Evolutionary conservation across 495 filamentous ascomycete genomes (phyloP).

Genomic region (Podospora tetraspora): DNA sequence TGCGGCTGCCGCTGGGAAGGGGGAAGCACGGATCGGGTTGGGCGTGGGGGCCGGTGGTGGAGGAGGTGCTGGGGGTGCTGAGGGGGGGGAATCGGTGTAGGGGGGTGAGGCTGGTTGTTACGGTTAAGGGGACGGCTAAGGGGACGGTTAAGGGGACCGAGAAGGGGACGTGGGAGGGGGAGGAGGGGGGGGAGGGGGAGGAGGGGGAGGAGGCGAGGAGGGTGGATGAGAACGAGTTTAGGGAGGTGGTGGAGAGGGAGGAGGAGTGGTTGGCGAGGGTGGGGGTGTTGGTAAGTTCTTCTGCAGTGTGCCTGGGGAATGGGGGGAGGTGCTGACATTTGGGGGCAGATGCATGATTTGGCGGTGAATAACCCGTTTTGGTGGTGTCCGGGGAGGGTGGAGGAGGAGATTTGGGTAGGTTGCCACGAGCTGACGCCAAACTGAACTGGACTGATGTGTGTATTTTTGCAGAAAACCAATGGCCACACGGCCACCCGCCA

Average conservation of each 20-base stretch:
- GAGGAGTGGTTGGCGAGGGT: not conserved
- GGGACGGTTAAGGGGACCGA: not conserved
- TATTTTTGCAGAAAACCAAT: not conserved
- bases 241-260: not conserved
- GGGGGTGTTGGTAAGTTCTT: not conserved
- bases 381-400: not conserved
- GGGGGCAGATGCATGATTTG: not conserved
- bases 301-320: not conserved
- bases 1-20: conserved; percentile 30
- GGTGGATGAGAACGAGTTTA: not conserved
- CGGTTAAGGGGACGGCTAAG: not conserved
- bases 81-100: not conserved
- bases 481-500: not conserved
- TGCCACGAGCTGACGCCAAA: not conserved
- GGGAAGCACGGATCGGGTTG: conserved; percentile 26
- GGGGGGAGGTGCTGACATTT: not conserved
- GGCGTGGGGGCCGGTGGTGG: conserved; percentile 21
- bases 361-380: not conserved
- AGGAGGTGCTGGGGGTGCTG: not conserved
- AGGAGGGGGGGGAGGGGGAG: no score
- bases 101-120: not conserved
- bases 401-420: not conserved
- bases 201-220: no score
- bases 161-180: no score
- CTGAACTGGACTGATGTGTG: not conserved